These are phyloP conservation scores for Eurotiales sp. DNA, from an alignment of 2,329 filamentous ascomycete genomes.

Conservation along the genomic window DNA sequence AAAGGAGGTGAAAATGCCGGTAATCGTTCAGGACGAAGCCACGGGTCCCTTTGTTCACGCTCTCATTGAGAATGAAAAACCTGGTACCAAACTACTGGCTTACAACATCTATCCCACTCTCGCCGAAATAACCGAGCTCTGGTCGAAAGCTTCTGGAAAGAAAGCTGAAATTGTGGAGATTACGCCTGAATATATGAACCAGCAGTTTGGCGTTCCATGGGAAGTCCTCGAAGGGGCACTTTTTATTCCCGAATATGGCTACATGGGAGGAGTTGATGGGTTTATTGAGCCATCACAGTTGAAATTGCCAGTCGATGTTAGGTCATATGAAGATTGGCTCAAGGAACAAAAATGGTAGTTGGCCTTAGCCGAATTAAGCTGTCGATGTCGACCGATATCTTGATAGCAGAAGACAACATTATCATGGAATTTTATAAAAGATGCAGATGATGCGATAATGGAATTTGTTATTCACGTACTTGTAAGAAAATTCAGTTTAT, in stretches of 20 bases:
- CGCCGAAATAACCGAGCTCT: conserved; percentile 31
- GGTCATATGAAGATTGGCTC: conserved; percentile 22
- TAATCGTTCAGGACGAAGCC: background rate
- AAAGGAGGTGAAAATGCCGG: conserved; percentile 8
- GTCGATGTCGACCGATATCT: too few relatives aligned
- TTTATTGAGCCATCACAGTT: conserved; percentile 39
- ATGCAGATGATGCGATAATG: too few relatives aligned
- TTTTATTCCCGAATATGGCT: conserved; percentile 40
- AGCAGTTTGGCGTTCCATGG: conserved; percentile 20
- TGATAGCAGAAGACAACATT: too few relatives aligned
- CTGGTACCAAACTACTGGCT: conserved; percentile 8
- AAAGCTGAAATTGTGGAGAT: conserved; percentile 30
- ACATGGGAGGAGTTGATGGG: conserved; percentile 22
- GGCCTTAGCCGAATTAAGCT: too few relatives aligned
- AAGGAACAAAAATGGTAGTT: conserved; percentile 20
- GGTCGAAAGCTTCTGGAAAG: conserved; percentile 36
- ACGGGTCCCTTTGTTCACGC: conserved; percentile 10
- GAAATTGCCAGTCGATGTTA: conserved; percentile 17
- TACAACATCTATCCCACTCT: conserved; percentile 23
- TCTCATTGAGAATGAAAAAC: conserved; percentile 8
- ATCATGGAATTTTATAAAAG: too few relatives aligned
- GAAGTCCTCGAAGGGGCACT: conserved; percentile 36
- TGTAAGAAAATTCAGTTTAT: too few relatives aligned
- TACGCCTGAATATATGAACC: conserved; percentile 31
- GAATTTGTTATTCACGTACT: too few relatives aligned